A percentile compares a stretch with the other conserved stretches of the same genome.
Conservation (phyloP, 1,139 yeast genomes). For the Komagataea norvegica region DNA sequence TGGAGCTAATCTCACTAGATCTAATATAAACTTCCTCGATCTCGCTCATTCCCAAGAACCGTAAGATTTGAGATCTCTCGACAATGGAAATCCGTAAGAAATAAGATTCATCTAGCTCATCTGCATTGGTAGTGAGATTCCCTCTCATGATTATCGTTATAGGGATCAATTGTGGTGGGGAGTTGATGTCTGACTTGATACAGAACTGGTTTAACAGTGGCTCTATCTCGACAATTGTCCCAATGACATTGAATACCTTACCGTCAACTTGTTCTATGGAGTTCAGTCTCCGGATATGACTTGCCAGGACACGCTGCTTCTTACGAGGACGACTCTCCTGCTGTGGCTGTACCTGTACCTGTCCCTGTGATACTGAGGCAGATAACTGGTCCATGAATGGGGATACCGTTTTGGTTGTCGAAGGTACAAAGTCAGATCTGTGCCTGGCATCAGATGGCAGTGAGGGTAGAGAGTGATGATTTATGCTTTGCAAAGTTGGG, state of each 20-base stretch:
- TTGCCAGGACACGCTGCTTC: not conserved
- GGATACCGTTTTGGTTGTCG: not conserved
- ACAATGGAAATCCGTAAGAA: slow-evolving; percentile 10
- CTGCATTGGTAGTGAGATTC: not conserved
- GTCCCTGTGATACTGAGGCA: no score
- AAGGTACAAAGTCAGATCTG: no score
- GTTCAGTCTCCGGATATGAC: slow-evolving; percentile 8
- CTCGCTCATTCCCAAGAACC: slow-evolving; percentile 16
- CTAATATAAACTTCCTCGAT: slow-evolving; percentile 19
- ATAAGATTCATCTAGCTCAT: slow-evolving; percentile 7
- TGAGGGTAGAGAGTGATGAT: no score
- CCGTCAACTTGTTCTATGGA: slow-evolving; percentile 14
- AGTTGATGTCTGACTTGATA: slow-evolving; percentile 7
- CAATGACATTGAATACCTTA: slow-evolving; percentile 11
- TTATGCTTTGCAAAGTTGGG: no score
- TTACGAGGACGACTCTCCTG: no score
- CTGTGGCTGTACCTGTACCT: not conserved
- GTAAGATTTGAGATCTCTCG: slow-evolving; percentile 11
- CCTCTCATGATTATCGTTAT: slow-evolving; percentile 11
- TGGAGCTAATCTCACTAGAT: slow-evolving; percentile 7
- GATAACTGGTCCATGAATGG: slow-evolving; percentile 1
- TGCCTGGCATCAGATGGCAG: no score
- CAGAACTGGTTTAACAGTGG: slow-evolving; percentile 17
- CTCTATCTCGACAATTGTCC: slow-evolving; percentile 15
- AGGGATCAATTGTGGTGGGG: slow-evolving; percentile 14